phyloP scores from a whole-genome alignment of 345 rosid species.

The Erodium maritimum region DNA sequence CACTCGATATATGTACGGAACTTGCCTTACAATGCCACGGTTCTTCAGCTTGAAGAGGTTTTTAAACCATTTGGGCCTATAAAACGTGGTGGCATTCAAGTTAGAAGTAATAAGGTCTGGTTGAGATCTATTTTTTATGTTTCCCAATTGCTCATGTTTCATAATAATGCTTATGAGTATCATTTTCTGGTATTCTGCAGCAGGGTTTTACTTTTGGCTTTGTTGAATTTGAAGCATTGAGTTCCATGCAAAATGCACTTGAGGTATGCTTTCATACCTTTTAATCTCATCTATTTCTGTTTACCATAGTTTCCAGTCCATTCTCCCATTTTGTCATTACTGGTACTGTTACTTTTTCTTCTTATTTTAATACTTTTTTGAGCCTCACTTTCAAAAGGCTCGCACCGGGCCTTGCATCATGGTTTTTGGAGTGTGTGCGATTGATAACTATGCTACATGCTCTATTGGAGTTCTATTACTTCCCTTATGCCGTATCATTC shows the following conservation, averaged over 20 bases:
- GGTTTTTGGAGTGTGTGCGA: no score
- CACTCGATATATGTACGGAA: constrained; percentile 51
- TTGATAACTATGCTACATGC: neutral
- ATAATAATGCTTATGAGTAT: neutral
- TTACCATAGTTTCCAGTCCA: neutral
- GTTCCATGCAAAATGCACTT: constrained; percentile 49
- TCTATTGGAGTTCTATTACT: neutral
- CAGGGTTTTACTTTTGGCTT: constrained; percentile 60
- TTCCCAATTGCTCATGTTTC: neutral
- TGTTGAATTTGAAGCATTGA: constrained; percentile 62
- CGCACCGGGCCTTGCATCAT: no score
- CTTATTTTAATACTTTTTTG: no score
- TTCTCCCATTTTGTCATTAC: no score
- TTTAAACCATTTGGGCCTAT: constrained; percentile 43
- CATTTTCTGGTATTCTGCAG: neutral
- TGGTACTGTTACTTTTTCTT: no score
- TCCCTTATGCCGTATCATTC: neutral
- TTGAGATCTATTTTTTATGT: neutral
- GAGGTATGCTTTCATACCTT: constrained; percentile 26
- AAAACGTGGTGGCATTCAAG: constrained; percentile 47
- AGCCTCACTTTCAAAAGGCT: no score
- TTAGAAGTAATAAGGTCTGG: constrained; percentile 51
- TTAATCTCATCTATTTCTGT: neutral
- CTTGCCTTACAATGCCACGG: constrained; percentile 48
- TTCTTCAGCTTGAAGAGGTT: constrained; percentile 23